Evolutionary conservation across 1,284 basidiomycete genomes (phyloP).

Genomic region (Tetrapyrgos nigripes): DNA sequence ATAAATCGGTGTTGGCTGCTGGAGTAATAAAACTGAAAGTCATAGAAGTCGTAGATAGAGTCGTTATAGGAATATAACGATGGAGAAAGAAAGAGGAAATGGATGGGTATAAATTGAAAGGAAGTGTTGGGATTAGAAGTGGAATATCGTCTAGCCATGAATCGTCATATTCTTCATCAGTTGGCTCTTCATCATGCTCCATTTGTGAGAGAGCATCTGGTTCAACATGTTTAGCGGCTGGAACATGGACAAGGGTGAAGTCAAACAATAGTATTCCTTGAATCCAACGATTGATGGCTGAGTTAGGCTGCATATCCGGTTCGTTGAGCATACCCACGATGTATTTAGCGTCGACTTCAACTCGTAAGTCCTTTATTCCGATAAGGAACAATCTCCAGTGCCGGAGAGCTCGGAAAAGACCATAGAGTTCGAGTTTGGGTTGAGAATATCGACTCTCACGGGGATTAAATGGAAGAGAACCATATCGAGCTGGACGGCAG

Average conservation of each 20-base stretch:
- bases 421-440: slow-evolving; percentile 26
- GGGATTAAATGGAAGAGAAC: slow-evolving; percentile 44
- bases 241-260: slow-evolving; percentile 1
- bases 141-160: background rate
- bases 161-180: slow-evolving; percentile 2
- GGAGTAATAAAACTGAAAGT: too few relatives aligned
- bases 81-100: background rate
- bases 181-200: background rate
- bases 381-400: slow-evolving; percentile 1
- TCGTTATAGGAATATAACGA: too few relatives aligned
- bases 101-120: background rate
- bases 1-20: too few relatives aligned
- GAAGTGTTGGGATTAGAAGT: background rate
- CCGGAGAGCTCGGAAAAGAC: background rate
- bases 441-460: slow-evolving; percentile 43
- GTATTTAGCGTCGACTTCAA: slow-evolving; percentile 7
- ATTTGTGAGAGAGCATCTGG: slow-evolving; percentile 9
- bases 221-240: slow-evolving; percentile 1
- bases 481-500: slow-evolving; percentile 30
- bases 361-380: too few relatives aligned
- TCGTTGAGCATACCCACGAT: slow-evolving; percentile 2
- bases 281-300: slow-evolving; percentile 5
- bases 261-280: slow-evolving; percentile 6
- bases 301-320: slow-evolving; percentile 4
- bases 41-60: background rate